These are phyloP conservation scores for Solanum sitiens DNA, from an alignment of 257 asterid species.

Conservation along the genomic window DNA sequence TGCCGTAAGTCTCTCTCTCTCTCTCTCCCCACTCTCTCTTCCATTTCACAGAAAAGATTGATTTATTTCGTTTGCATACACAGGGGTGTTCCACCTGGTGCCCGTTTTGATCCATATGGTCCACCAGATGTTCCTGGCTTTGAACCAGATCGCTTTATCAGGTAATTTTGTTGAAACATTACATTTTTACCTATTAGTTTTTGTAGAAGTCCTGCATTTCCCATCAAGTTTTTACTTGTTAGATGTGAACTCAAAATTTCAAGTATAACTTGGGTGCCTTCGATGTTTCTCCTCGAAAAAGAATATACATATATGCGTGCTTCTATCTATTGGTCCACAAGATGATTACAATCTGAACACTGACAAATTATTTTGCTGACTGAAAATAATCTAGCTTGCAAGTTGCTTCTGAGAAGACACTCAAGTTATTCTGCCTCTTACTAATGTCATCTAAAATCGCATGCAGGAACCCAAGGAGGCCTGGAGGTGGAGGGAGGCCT, in stretches of 20 bases:
- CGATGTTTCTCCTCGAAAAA: not conserved
- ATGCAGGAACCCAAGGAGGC: conserved; percentile 37
- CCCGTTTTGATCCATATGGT: conserved; percentile 85
- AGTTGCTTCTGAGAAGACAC: not conserved
- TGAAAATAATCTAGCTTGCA: not conserved
- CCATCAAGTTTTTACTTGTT: not conserved
- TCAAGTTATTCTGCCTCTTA: not conserved
- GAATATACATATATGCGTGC: not conserved
- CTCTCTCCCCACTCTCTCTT: not conserved
- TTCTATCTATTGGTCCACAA: not conserved
- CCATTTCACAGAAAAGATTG: not conserved
- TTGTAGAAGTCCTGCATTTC: not conserved
- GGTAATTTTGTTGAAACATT: conserved; percentile 23
- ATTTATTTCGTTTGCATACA: conserved; percentile 3
- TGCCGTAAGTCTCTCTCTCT: conserved; percentile 24
- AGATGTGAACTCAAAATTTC: not conserved
- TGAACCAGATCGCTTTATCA: conserved; percentile 65
- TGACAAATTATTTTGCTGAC: not conserved
- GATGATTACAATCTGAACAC: not conserved
- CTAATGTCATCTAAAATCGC: not conserved
- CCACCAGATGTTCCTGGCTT: conserved; percentile 87
- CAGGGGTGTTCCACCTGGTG: conserved; percentile 86
- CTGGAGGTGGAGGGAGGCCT: conserved; percentile 23
- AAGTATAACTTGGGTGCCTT: not conserved
- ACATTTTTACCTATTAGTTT: not conserved